Evolutionary conservation across 2,329 filamentous ascomycete species (phyloP).

Genomic region (Fusarium longipes): DNA sequence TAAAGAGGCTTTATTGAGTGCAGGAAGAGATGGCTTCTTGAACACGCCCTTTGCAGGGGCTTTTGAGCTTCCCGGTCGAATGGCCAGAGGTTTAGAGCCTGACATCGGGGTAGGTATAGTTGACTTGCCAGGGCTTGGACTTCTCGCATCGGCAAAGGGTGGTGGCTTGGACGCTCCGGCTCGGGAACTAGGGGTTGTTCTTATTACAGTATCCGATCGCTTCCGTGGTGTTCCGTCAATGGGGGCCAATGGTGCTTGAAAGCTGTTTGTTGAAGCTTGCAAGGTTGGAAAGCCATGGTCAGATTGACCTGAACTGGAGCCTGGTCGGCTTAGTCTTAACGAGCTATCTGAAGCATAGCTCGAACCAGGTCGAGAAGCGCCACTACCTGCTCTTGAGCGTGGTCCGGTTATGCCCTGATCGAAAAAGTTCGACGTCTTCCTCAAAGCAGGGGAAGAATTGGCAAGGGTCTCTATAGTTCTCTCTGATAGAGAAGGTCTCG

Average conservation of each 20-base stretch:
- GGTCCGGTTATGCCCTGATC: slow-evolving; percentile 63
- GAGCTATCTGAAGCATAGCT: slow-evolving; percentile 72
- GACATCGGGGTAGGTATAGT: slow-evolving; percentile 51
- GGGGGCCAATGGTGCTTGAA: slow-evolving; percentile 56
- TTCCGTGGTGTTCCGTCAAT: slow-evolving; percentile 59
- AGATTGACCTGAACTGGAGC: slow-evolving; percentile 63
- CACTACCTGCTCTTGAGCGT: slow-evolving; percentile 58
- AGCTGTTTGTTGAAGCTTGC: slow-evolving; percentile 58
- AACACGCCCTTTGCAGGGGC: slow-evolving; percentile 65
- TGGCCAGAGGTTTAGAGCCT: slow-evolving; percentile 60
- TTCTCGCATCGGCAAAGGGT: slow-evolving; percentile 44
- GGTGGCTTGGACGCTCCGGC: slow-evolving; percentile 45
- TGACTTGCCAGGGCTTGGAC: slow-evolving; percentile 56
- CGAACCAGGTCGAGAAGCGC: slow-evolving; percentile 64
- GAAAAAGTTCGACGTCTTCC: slow-evolving; percentile 79
- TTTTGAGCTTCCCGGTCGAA: slow-evolving; percentile 61
- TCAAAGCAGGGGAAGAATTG: slow-evolving; percentile 77
- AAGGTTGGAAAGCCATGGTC: slow-evolving; percentile 54
- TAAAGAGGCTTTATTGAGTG: slow-evolving; percentile 48
- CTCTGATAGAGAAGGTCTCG: slow-evolving; percentile 76
- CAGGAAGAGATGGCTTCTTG: slow-evolving; percentile 65
- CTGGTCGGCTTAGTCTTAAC: slow-evolving; percentile 65
- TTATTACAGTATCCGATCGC: slow-evolving; percentile 35
- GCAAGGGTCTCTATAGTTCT: slow-evolving; percentile 87
- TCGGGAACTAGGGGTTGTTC: slow-evolving; percentile 44